Evolutionary conservation across 2,329 filamentous ascomycete genomes (phyloP), one percentile per base, ranked within the genome.

Genomic region (Chrysoporthe austroafricana): DNA sequence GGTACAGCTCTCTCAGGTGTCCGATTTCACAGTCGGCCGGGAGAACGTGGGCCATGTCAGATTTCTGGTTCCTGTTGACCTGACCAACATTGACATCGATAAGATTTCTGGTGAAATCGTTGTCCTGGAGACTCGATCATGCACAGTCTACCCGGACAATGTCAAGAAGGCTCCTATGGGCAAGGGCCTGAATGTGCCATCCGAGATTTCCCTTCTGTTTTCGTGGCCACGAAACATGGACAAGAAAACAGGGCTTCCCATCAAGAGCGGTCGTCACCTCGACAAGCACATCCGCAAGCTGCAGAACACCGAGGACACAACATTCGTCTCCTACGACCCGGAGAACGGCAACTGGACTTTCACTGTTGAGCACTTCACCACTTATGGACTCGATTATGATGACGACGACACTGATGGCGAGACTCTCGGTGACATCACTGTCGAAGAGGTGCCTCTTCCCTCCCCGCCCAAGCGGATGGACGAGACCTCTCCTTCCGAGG

Each of bases 281-380:
- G 86, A 90, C 48, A 97, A 94, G 79, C 96, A 99, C 78, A 81
- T 97, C 66, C 88, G 91, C 69, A 90, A 92, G 64, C 87, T 99
- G 34, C 91, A 89, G 83, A 88, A 86, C 68, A 93, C 97, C 48
- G 82, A 83, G 9, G 90, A 93, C 76, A 98, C 96, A 0, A 88
- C 88, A 4, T 98, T 97, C 74, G 84, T 94, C 73, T 85, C 85
- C 73, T 99, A 97, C 78, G 87, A 96, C 71, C 83, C 85, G 67
- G 85, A 92, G 1, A 94, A 89, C 63, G 96, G 95, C 63, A 86
- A 92, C 59, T 99, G 96, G 96, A 87, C 88, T 16, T 99, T 99
- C 81, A 89, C 84, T 11, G 96, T 99, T n/a, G 90, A 95, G 74
- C 96, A 99, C 78, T 99, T 96, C 78, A 98, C 95, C 1, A 97